Percentiles rank a stretch among this genome's conserved stretches.
These are phyloP conservation scores for Linaria vulgaris DNA, from an alignment of 257 asterid genomes.

Conservation along the genomic window DNA sequence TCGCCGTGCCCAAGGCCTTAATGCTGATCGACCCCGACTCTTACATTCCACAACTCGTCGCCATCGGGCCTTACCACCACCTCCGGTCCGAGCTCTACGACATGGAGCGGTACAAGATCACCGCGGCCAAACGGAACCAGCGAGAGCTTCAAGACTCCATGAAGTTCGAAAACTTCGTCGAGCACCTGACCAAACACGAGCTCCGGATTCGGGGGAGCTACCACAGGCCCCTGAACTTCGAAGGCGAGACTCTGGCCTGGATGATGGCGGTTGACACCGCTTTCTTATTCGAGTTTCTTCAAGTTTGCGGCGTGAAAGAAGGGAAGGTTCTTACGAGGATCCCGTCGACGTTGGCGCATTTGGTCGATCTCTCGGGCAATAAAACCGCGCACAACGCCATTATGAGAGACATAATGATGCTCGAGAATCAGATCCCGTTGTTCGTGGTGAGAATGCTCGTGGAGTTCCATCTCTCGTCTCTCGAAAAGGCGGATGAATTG, in stretches of 20 bases:
- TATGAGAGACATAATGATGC: conserved; percentile 52
- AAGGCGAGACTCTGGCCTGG: conserved; percentile 56
- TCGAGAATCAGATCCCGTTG: conserved; percentile 70
- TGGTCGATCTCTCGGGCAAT: conserved; percentile 44
- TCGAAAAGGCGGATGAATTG: conserved; percentile 34
- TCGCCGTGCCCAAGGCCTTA: conserved; percentile 47
- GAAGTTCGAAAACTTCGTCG: conserved; percentile 37
- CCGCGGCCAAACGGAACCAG: conserved; percentile 48
- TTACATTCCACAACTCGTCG: conserved; percentile 52
- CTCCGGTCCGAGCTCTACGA: conserved; percentile 43
- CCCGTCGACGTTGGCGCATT: conserved; percentile 41
- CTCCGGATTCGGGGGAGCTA: conserved; percentile 45
- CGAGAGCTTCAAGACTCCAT: conserved; percentile 21
- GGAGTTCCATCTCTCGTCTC: conserved; percentile 38
- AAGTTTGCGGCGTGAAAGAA: conserved; percentile 35
- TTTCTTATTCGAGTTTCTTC: conserved; percentile 57
- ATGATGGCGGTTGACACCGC: conserved; percentile 60
- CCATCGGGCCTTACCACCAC: conserved; percentile 67
- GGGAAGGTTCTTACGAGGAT: conserved; percentile 33
- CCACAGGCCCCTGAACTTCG: conserved; percentile 38
- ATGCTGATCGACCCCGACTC: conserved; percentile 31
- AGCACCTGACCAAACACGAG: conserved; percentile 35
- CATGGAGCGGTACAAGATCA: conserved; percentile 60
- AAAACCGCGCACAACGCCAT: conserved; percentile 48
- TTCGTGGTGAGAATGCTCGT: conserved; percentile 44